Conservation (phyloP, 441 rosid genomes). For the Croton laevigatus region DNA sequence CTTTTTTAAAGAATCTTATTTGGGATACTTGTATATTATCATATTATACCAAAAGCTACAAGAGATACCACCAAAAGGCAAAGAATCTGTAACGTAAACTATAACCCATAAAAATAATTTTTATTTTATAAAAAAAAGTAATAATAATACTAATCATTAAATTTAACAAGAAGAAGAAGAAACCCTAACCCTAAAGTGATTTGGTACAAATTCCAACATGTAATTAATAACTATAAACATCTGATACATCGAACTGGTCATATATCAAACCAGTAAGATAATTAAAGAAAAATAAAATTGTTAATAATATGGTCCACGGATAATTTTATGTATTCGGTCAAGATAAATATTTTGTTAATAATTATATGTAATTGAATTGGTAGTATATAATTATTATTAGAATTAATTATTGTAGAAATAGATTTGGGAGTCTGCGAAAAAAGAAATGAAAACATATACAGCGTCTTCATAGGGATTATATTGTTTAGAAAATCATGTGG, state of each 20-base stretch:
- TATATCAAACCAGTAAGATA: no score
- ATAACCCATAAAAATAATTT: no score
- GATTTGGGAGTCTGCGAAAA: slow-evolving; percentile 16
- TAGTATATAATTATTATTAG: neutral
- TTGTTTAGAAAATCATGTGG: slow-evolving; percentile 36
- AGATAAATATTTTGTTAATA: neutral
- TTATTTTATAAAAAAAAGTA: no score
- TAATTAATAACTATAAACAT: no score
- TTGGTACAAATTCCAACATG: slow-evolving; percentile 16
- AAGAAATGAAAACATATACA: slow-evolving; percentile 2
- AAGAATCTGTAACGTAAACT: neutral
- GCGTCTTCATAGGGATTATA: slow-evolving; percentile 38
- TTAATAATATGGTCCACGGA: no score
- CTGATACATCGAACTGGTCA: no score
- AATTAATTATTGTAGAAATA: slow-evolving; percentile 23
- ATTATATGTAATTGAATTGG: neutral
- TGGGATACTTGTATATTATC: slow-evolving; percentile 21
- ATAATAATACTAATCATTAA: no score
- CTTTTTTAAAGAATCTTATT: slow-evolving; percentile 35
- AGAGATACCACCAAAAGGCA: slow-evolving; percentile 15
- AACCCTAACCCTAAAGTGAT: slow-evolving; percentile 7
- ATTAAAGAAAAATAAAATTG: no score
- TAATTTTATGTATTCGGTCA: no score
- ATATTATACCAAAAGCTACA: slow-evolving; percentile 17
- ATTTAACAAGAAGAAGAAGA: neutral